Percentiles rank a stretch among this genome's conserved stretches.
phyloP scores from a whole-genome alignment of 2,329 filamentous ascomycete species.

The Chaetomium strumarium region DNA sequence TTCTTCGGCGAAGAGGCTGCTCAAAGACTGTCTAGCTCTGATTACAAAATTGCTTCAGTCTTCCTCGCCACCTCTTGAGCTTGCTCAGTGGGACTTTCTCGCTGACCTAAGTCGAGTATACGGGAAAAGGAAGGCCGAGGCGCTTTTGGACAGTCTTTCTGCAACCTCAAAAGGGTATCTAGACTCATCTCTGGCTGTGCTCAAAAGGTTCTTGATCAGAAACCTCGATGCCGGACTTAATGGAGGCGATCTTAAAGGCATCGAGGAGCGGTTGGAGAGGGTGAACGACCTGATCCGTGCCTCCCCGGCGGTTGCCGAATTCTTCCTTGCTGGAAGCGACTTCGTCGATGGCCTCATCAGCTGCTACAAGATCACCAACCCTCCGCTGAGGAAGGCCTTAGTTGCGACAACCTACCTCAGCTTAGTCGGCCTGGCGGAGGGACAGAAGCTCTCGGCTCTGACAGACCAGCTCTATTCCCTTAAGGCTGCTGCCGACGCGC shows the following conservation, averaged over 20 bases:
- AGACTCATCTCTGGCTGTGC: constrained; percentile 49
- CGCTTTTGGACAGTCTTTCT: constrained; percentile 47
- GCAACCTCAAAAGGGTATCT: constrained; percentile 42
- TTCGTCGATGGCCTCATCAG: constrained; percentile 70
- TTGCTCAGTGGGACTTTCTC: constrained; percentile 63
- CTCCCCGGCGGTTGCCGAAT: constrained; percentile 50
- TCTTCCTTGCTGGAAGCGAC: constrained; percentile 80
- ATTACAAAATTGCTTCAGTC: constrained; percentile 49
- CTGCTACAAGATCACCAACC: constrained; percentile 60
- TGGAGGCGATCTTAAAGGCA: constrained; percentile 44
- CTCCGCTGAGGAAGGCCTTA: constrained; percentile 59
- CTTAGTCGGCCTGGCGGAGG: constrained; percentile 63
- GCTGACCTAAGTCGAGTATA: constrained; percentile 63
- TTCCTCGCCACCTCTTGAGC: constrained; percentile 35
- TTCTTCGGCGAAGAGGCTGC: constrained; percentile 40
- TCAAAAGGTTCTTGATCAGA: constrained; percentile 58
- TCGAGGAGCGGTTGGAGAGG: constrained; percentile 49
- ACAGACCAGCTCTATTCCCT: constrained; percentile 80
- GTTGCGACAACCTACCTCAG: constrained; percentile 71
- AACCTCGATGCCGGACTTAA: constrained; percentile 57
- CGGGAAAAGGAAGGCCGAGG: constrained; percentile 53
- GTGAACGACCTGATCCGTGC: constrained; percentile 60
- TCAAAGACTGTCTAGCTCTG: constrained; percentile 61
- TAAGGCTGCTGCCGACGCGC: constrained; percentile 63
- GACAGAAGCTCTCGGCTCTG: constrained; percentile 64